Conservation (phyloP, 129 eudicot species). For the Artemisia tridentata region DNA sequence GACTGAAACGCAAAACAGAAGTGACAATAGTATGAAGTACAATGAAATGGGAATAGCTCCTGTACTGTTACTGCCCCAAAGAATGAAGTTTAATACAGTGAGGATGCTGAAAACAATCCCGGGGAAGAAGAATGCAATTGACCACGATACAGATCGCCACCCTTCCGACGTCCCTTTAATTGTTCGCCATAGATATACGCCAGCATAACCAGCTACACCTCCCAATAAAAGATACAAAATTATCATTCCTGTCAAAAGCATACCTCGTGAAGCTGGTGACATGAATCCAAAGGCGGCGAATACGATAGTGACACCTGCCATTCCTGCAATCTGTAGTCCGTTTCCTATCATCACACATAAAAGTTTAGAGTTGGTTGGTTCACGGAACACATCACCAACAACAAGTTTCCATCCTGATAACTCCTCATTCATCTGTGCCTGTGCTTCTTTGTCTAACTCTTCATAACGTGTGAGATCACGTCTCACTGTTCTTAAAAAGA, state of each 20-base stretch:
- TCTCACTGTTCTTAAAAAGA: slow-evolving; percentile 61
- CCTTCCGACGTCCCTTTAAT: slow-evolving; percentile 39
- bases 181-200: slow-evolving; percentile 54
- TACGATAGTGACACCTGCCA: slow-evolving; percentile 58
- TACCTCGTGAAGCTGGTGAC: slow-evolving; percentile 78
- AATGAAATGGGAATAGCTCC: slow-evolving; percentile 44
- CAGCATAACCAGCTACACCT: slow-evolving; percentile 61
- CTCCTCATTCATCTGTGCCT: slow-evolving; percentile 74
- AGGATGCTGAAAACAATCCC: slow-evolving; percentile 39
- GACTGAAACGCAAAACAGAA: slow-evolving; percentile 43
- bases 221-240: slow-evolving; percentile 64
- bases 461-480: slow-evolving; percentile 64
- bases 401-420: slow-evolving; percentile 79
- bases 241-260: slow-evolving; percentile 72
- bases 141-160: slow-evolving; percentile 45
- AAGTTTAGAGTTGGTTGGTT: slow-evolving; percentile 53
- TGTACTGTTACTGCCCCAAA: slow-evolving; percentile 43
- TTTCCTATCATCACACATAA: slow-evolving; percentile 65
- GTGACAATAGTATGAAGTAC: slow-evolving; percentile 34
- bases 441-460: slow-evolving; percentile 72
- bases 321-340: slow-evolving; percentile 65
- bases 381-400: slow-evolving; percentile 69
- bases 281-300: slow-evolving; percentile 76
- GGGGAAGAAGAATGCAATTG: slow-evolving; percentile 41
- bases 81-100: slow-evolving; percentile 32